Evolutionary conservation across 306 rosid species (phyloP), one percentile per base, ranked within the genome.

Genomic region (Casuarina equisetifolia): DNA sequence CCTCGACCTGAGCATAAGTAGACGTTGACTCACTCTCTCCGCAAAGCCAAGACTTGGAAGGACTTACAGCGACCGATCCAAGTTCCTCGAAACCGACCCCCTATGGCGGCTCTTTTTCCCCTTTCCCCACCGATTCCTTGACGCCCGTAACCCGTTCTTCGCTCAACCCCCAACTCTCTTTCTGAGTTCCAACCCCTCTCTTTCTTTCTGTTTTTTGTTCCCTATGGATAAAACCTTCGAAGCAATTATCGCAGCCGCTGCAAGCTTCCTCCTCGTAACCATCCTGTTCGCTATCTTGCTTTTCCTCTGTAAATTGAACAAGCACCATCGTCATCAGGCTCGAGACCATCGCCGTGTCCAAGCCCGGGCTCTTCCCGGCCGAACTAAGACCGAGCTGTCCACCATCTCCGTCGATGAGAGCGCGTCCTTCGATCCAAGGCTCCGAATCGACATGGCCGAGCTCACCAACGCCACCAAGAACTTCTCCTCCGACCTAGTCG

Each of bases 401-500:
- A 63, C 84, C 46, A 3, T 77, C 78, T 0, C 77, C 57, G 42
- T 70, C 44, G 98, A 87, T 19, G 90, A 86, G 57, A 89, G 90
- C 88, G 77, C 86, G 64, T 89, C 95, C 50, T 89, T 79, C 81
- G 96, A 91, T 45, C 97, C 96, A 1, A 13, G 74, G 6, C 87
- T 95, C 69, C 75, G 83, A 44, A 75, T 95, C 88, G 87, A 97
- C 73, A 86, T 89, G 90, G 81, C 79, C 2, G 97, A 95, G 49
- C 89, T 92, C 83, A 40, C 81, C 10, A 55, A 39, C 55, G 97
- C 97, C 66, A 95, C 98, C 67, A 80, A 84, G 20, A 85, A 91
- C 75, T 95, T 95, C 91, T 84, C 92, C 59, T 35, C 87, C 1
- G 82, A 85, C 42, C 87, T 88, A 12, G 82, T 95, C 83, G 88